Evolutionary conservation across 805 yeast genomes (phyloP).

Genomic region (Candida insectalens): DNA sequence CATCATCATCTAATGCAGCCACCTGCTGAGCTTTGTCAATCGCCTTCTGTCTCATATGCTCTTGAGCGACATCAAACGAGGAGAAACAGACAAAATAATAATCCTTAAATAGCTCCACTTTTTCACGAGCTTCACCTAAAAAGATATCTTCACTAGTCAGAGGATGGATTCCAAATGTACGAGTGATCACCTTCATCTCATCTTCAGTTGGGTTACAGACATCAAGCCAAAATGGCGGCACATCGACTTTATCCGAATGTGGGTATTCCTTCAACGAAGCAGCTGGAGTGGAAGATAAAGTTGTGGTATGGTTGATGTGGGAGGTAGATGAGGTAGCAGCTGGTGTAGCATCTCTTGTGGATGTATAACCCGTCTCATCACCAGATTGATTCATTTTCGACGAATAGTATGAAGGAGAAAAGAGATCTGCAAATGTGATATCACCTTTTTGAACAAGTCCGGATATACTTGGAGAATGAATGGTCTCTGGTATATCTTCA

Average conservation of each 20-base stretch:
- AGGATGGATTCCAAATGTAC: conserved; percentile 92
- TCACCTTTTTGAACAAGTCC: conserved; percentile 49
- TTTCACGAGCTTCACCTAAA: conserved; percentile 89
- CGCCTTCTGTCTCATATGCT: conserved; percentile 35
- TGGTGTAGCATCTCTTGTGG: conserved; percentile 2
- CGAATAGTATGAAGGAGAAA: conserved; percentile 35
- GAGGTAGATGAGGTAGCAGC: conserved; percentile 1
- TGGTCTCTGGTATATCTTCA: conserved; percentile 80
- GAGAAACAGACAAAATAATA: conserved; percentile 90
- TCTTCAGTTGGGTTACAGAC: conserved; percentile 90
- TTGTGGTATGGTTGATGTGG: background rate
- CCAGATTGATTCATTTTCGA: background rate
- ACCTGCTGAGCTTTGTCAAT: conserved; percentile 14
- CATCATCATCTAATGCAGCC: conserved; percentile 10
- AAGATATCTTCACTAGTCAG: conserved; percentile 92
- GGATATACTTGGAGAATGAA: conserved; percentile 81
- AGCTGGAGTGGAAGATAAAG: conserved; percentile 2
- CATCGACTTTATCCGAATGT: conserved; percentile 2
- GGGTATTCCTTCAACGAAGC: conserved; percentile 1
- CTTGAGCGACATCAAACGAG: conserved; percentile 72
- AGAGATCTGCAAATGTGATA: conserved; percentile 52
- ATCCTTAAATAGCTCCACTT: conserved; percentile 84
- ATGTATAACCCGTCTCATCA: background rate
- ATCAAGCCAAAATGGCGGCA: conserved; percentile 82
- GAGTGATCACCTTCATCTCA: conserved; percentile 86